Base-by-base conservation (phyloP, 768 basidiomycete species). In the Sporobolomyces pararoseus region DNA sequence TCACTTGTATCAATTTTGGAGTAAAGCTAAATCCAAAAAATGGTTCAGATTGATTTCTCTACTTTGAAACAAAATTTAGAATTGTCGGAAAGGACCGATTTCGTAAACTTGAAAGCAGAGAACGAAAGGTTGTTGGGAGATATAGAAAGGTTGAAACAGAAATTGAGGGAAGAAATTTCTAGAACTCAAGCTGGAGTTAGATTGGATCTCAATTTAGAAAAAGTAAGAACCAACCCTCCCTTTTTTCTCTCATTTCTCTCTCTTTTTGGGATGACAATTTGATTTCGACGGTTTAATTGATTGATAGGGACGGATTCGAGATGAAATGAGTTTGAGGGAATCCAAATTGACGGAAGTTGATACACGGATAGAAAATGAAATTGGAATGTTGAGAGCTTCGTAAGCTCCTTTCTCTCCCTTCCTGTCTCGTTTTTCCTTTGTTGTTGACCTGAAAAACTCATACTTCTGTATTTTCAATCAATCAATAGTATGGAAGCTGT, bases 331-430 rank as follows among this genome's bases (percentile, higher is more conserved):
- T 74, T 86, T 87, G 47, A 91, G 97, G 76, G 93, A 96, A 77
- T 82, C 94, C 61, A 97, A 97, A 85, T 90, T 98, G 77, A 92
- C 91, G 79, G 95, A 99, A 79, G 93, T 97, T 23, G 95, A 98
- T 76, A 97, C 95, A 5, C 82, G 90, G 78, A 97, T 98, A 74
- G 95, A 99, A 80, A 72, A 69, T 57, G 76, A 77, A 58, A 75
- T 76, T 42, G 68, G 71, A 12, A 42, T 70, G 46, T 25, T 74
- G 19, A 44, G 69, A 34, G 65, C 71, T 6, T 49, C 50, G 52
- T 55, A 12, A 16, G 54, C n/a, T 25, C 17, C 12, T 63, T n/a
- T 37, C 13, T 12, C 19, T 17, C 31, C 10, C 17, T 53, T n/a
- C 7, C 19, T n/a, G 6, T 14, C 13, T 27, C 17, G 54, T 5